phyloP scores from a whole-genome alignment of 2,329 filamentous ascomycete genomes.

The Beauveria asiatica region DNA sequence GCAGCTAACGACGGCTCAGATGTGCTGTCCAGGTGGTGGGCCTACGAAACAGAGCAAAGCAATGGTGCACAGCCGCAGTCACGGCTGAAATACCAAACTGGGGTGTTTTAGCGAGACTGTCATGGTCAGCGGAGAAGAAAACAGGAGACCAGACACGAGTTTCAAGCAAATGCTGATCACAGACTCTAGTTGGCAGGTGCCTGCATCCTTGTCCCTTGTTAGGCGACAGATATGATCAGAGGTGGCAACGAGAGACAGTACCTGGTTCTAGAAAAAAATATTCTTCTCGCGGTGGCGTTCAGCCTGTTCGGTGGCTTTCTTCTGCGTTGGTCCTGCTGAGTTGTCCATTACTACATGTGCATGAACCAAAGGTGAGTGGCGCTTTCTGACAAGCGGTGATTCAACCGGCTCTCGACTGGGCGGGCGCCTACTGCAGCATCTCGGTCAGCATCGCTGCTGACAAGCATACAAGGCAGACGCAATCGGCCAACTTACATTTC shows the following conservation, averaged over 20 bases:
- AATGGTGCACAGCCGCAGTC: neutral
- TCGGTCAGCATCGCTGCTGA: constrained; percentile 5
- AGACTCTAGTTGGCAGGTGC: neutral
- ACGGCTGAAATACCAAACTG: neutral
- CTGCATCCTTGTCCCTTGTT: neutral
- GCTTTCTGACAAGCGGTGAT: neutral
- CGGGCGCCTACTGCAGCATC: neutral
- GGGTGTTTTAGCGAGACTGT: neutral
- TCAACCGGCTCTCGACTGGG: neutral
- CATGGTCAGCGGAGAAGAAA: neutral
- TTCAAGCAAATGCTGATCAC: neutral
- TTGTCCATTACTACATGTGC: constrained; percentile 6
- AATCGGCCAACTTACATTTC: neutral
- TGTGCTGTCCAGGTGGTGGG: neutral
- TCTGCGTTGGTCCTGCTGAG: constrained; percentile 3
- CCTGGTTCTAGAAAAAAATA: neutral
- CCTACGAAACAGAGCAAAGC: neutral
- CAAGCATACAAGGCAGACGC: neutral
- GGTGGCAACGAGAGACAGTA: neutral
- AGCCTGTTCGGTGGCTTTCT: neutral
- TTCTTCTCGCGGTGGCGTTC: neutral
- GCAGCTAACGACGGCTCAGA: neutral
- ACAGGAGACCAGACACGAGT: neutral
- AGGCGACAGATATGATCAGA: neutral
- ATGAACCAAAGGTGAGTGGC: constrained; percentile 8